phyloP scores from a whole-genome alignment of 768 basidiomycete species.

The Suillus bovinus region DNA sequence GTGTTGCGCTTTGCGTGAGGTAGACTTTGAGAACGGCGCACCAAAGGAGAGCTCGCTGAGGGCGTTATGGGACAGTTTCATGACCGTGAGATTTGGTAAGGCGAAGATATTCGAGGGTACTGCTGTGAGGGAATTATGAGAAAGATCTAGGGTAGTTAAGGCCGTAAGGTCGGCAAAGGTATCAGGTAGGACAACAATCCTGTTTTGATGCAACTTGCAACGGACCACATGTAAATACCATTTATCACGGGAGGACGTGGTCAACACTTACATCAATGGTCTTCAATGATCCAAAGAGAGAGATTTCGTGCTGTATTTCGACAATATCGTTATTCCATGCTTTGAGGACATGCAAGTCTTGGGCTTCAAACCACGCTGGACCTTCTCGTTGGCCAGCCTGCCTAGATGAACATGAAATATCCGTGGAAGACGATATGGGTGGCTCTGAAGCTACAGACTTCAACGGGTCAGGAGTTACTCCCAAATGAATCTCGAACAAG shows the following conservation, averaged over 20 bases:
- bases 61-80: conserved; percentile 74
- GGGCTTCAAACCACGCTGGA: conserved; percentile 80
- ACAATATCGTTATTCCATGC: conserved; percentile 79
- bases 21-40: conserved; percentile 47
- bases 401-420: conserved; percentile 34
- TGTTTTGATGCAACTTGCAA: conserved; percentile 73
- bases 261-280: conserved; percentile 64
- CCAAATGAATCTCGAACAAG: conserved; percentile 79
- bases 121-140: conserved; percentile 64
- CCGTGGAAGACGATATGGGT: conserved; percentile 40
- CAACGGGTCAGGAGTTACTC: conserved; percentile 68
- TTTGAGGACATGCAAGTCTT: conserved; percentile 74
- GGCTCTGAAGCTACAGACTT: conserved; percentile 66
- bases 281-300: conserved; percentile 82
- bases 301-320: conserved; percentile 81
- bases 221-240: conserved; percentile 2
- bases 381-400: conserved; percentile 42
- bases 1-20: conserved; percentile 21
- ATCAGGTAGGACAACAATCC: conserved; percentile 57
- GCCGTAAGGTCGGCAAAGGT: conserved; percentile 68
- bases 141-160: conserved; percentile 70
- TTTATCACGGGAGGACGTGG: not conserved
- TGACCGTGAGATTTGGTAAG: conserved; percentile 61
- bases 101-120: conserved; percentile 67
- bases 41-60: conserved; percentile 63